A percentile compares a stretch with the other conserved stretches of the same genome.
Evolutionary conservation across 441 rosid species (phyloP).

Genomic region (Pelargonium fulgidum): DNA sequence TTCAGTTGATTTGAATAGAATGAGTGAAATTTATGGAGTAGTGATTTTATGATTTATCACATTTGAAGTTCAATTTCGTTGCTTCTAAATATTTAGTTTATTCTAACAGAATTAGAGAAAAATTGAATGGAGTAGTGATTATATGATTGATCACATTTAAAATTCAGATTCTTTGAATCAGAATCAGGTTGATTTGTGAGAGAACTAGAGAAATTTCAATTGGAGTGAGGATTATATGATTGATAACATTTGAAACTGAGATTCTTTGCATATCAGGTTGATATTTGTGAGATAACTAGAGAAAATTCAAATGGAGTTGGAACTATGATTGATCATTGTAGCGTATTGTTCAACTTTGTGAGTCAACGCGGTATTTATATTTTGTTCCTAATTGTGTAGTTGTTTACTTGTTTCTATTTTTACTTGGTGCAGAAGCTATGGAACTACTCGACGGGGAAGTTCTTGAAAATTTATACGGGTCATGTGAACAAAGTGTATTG

Average conservation of each 20-base stretch:
- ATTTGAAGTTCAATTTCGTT: background rate
- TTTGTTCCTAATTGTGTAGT: background rate
- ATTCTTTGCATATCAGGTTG: too few species aligned
- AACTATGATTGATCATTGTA: background rate
- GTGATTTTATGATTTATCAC: background rate
- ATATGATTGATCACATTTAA: background rate
- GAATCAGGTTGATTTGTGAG: background rate
- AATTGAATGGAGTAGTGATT: background rate
- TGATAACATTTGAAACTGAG: too few species aligned
- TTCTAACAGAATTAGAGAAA: background rate
- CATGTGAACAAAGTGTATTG: conserved; percentile 73
- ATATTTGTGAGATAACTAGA: background rate
- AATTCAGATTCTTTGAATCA: background rate
- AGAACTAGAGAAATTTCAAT: too few species aligned
- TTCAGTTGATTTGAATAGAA: background rate
- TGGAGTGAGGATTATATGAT: too few species aligned
- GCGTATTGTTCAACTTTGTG: background rate
- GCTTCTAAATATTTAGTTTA: background rate
- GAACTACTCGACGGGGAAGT: conserved; percentile 80
- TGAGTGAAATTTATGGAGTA: too few species aligned
- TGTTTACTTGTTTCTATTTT: background rate
- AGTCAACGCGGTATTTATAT: background rate
- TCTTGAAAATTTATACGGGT: conserved; percentile 70
- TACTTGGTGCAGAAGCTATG: conserved; percentile 61
- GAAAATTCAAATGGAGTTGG: background rate